Evolutionary conservation across 768 basidiomycete genomes (phyloP), one percentile per base, ranked within the genome.

Genomic region (Tephrocybe sp.): DNA sequence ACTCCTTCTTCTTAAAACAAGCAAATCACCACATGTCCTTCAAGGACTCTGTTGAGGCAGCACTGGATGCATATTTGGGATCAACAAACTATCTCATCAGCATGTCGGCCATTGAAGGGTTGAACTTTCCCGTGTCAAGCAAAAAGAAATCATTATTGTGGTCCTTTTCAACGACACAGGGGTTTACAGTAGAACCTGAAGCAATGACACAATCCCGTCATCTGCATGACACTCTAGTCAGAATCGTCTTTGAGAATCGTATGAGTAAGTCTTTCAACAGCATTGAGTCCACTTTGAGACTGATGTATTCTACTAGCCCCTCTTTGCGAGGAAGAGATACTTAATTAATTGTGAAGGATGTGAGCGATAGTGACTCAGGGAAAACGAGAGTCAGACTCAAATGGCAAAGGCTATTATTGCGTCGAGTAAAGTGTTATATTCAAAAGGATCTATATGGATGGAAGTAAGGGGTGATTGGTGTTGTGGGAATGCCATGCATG

Each of bases 1-100:
- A 50, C 21, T 57, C 56, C 6, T 57, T 45, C 34, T 57, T 53
- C 34, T 28, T 57, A 17, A 53, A 57, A 32, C 48, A 57, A 17
- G 36, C 39, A 25, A 41, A 50, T 17, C 24, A 12, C 2, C 8
- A 45, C 5, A 34, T 57, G 17, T 20, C 37, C 5, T 57, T 57
- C 39, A 50, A 57, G 30, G 25, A 53, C 3, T 57, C 56, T 10
- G 47, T 53, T 26, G 45, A 48, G 26, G 33, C 26, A 17, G 52
- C 51, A 3, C 45, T 57, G 15, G 40, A 38, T 20, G 44, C 36
- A 30, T 57, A 53, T 33, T 15, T 50, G 17, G 34, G 15, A 7
- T 57, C 56, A 4, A 11, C 43, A 3, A 48, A 32, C 21, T 53
- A 23, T 20, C 34, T 30, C 3, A 3, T 3, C 9, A 44, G 20